Evolutionary conservation across 768 basidiomycete species (phyloP).

Genomic region (Omphalotus guepiniiformis): DNA sequence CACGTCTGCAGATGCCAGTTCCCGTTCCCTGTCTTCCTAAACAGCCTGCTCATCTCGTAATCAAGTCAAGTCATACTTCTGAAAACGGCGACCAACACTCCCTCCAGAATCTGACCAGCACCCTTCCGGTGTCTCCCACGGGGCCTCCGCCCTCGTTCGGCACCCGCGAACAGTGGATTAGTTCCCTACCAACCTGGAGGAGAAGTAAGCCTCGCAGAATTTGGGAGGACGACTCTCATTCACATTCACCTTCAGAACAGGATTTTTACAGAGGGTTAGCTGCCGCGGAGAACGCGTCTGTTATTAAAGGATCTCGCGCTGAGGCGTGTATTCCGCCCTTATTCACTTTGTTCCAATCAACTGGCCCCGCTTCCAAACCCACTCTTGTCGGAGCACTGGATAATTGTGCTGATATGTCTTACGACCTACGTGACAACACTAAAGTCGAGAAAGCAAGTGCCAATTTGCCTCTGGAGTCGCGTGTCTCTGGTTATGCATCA

Average conservation of each 20-base stretch:
- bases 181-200: constrained; percentile 68
- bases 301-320: constrained; percentile 84
- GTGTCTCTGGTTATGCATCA: too few species aligned
- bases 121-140: constrained; percentile 55
- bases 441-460: background rate
- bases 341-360: constrained; percentile 25
- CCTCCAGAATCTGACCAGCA: constrained; percentile 50
- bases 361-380: constrained; percentile 10
- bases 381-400: constrained; percentile 39
- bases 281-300: constrained; percentile 70
- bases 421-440: background rate
- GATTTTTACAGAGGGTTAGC: constrained; percentile 74
- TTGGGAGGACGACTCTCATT: constrained; percentile 52
- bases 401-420: constrained; percentile 30
- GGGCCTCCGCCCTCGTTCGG: constrained; percentile 63
- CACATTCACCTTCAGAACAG: constrained; percentile 33
- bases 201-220: constrained; percentile 62
- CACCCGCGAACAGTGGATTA: constrained; percentile 70
- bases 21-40: constrained; percentile 65
- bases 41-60: constrained; percentile 57
- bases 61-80: constrained; percentile 52
- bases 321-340: constrained; percentile 83
- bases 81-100: constrained; percentile 37
- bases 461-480: constrained; percentile 19
- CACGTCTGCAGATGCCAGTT: constrained; percentile 76